Conservation (phyloP, 1,284 basidiomycete genomes). For the Microstroma glucosiphilum region DNA sequence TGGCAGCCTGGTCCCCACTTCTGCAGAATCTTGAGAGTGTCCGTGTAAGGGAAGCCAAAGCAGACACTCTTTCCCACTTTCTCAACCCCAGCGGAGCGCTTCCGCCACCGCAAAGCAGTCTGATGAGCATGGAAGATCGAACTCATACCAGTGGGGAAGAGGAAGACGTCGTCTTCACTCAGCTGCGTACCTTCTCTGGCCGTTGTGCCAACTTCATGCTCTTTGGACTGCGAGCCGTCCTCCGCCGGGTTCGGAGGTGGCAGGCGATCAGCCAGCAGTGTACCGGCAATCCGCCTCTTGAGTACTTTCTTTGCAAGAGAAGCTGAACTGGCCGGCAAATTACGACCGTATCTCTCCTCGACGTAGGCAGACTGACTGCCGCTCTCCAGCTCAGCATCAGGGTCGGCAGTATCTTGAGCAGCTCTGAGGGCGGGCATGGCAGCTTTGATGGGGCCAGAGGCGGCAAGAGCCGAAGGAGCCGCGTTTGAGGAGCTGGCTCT, state of each 20-base stretch:
- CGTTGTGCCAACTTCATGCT: conserved; percentile 14
- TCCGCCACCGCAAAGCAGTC: conserved; percentile 58
- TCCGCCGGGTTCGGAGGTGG: neutral
- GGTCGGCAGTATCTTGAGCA: conserved; percentile 4
- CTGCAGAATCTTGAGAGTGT: conserved; percentile 90
- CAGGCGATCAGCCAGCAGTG: conserved; percentile 54
- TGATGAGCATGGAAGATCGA: conserved; percentile 89
- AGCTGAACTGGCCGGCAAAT: conserved; percentile 70
- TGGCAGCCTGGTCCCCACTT: conserved; percentile 96
- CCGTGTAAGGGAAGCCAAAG: conserved; percentile 85
- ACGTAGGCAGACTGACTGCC: conserved; percentile 59
- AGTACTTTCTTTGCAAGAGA: conserved; percentile 76
- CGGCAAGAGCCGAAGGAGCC: neutral
- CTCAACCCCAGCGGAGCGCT: conserved; percentile 9
- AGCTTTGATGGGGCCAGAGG: neutral
- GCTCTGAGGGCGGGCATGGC: neutral
- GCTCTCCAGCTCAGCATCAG: conserved; percentile 21
- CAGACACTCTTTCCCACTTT: conserved; percentile 33
- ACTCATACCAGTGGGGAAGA: conserved; percentile 82
- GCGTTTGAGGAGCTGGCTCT: neutral
- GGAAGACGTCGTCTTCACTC: conserved; percentile 74
- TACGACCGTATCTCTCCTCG: conserved; percentile 92
- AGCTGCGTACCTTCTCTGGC: conserved; percentile 33
- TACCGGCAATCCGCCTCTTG: conserved; percentile 79
- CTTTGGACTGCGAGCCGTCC: conserved; percentile 1